Evolutionary conservation across 2,329 filamentous ascomycete genomes (phyloP), one percentile per base, ranked within the genome.

Genomic region (Beauveria sp.): DNA sequence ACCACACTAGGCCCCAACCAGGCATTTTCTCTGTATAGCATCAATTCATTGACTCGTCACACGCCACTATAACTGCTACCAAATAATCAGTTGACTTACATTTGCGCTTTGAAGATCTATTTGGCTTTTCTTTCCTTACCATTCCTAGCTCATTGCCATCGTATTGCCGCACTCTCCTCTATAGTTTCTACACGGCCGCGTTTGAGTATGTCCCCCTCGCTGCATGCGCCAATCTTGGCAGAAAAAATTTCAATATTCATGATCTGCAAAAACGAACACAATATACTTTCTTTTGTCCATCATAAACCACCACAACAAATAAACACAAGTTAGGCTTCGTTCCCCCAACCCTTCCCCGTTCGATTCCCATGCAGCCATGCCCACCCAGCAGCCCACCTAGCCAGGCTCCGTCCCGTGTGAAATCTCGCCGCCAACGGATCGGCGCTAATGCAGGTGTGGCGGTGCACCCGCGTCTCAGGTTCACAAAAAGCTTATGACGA

Each of bases 381-480:
- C 34, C 34, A 38, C 34, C 34, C 34, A 38, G 12, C 34, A 38
- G 34, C 34, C 34, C 34, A 38, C 34, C 34, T 6, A 16, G 34
- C 57, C 28, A 42, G 42, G 50, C 43, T 40, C 58, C 51, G 59
- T 55, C 59, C 51, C 45, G 50, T 54, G 42, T 48, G 42, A 48
- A 61, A 61, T 61, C 60, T 62, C 24, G 48, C 58, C 69, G 66
- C 68, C 68, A 62, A 42, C 34, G 58, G 70, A 73, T 73, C 71
- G 71, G 63, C 72, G 71, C 72, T 73, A 73, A 74, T 73, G 72
- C 72, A 71, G 69, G 69, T 70, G 72, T 73, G 72, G 72, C 72
- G 71, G 72, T 74, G 71, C 71, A 68, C 66, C 65, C 67, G 55
- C 65, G 61, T 69, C 63, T 58, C 48, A 46, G 31, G 38, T 49